These are phyloP conservation scores for Tricholoma furcatifolium DNA, from an alignment of 768 basidiomycete genomes.

Conservation along the genomic window DNA sequence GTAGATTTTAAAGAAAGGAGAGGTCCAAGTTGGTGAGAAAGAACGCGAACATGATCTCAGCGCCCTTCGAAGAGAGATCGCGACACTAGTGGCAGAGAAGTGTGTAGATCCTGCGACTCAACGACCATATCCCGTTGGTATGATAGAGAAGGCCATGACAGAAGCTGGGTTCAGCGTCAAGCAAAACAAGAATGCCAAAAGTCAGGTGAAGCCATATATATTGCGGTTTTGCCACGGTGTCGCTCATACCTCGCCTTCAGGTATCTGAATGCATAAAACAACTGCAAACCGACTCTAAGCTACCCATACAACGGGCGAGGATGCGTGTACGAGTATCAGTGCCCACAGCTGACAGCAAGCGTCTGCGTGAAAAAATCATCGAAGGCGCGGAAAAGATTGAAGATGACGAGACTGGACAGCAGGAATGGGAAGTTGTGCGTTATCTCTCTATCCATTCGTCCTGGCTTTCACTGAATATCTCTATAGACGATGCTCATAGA, in stretches of 20 bases:
- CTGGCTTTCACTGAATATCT: not conserved
- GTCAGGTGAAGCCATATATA: conserved; percentile 57
- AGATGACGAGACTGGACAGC: conserved; percentile 66
- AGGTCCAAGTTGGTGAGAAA: conserved; percentile 95
- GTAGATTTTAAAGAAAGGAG: conserved; percentile 93
- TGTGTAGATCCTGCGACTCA: conserved; percentile 92
- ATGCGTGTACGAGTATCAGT: conserved; percentile 90
- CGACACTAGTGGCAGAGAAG: conserved; percentile 92
- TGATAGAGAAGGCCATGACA: conserved; percentile 97
- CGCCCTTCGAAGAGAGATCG: conserved; percentile 84
- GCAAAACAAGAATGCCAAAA: conserved; percentile 87
- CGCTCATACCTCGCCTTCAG: conserved; percentile 33
- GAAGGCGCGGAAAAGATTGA: conserved; percentile 83
- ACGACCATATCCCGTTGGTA: conserved; percentile 87
- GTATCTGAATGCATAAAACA: conserved; percentile 87
- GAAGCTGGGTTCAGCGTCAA: conserved; percentile 94
- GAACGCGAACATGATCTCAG: conserved; percentile 90
- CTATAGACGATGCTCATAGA: conserved; percentile 87
- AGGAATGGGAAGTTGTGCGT: conserved; percentile 89
- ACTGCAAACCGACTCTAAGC: conserved; percentile 76
- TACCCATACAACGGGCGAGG: conserved; percentile 89
- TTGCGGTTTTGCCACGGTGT: not conserved
- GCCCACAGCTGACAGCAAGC: conserved; percentile 63
- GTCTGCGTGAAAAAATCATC: conserved; percentile 67
- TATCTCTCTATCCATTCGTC: conserved; percentile 10